These are phyloP conservation scores for Tylopilus subfusipes DNA, from an alignment of 768 basidiomycete species.

Conservation along the genomic window DNA sequence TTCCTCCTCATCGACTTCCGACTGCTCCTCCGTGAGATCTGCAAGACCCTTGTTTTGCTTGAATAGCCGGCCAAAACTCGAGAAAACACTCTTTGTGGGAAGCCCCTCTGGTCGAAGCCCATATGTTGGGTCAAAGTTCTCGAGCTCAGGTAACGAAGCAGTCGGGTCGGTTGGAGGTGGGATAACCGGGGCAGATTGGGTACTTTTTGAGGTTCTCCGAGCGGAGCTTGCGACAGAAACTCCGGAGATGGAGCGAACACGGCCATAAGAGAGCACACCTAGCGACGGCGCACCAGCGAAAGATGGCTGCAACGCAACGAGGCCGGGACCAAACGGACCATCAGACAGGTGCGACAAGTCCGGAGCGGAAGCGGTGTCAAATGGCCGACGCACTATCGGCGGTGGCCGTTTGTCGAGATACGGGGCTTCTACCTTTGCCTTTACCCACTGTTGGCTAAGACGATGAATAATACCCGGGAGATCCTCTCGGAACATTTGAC, in stretches of 20 bases:
- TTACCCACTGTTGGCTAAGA: constrained; percentile 94
- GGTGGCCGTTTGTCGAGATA: constrained; percentile 61
- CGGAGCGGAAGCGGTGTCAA: constrained; percentile 43
- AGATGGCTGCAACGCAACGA: constrained; percentile 21
- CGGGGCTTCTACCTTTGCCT: constrained; percentile 89
- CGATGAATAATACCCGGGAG: constrained; percentile 95
- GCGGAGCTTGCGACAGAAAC: constrained; percentile 36
- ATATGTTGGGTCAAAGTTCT: constrained; percentile 95
- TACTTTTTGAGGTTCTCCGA: constrained; percentile 24
- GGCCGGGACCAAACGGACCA: constrained; percentile 9
- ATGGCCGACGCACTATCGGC: constrained; percentile 28
- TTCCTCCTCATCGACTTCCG: constrained; percentile 37
- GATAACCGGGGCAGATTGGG: constrained; percentile 18
- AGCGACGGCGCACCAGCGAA: constrained; percentile 26
- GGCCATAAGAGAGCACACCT: constrained; percentile 15
- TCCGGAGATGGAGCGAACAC: constrained; percentile 42
- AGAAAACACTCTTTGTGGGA: constrained; percentile 79
- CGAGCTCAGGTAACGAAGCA: constrained; percentile 45
- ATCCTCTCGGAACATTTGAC: constrained; percentile 98
- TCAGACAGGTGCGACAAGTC: constrained; percentile 32
- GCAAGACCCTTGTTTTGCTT: constrained; percentile 65
- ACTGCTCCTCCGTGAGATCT: constrained; percentile 70
- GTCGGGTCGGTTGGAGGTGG: constrained; percentile 23
- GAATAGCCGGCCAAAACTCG: constrained; percentile 73
- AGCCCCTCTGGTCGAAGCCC: constrained; percentile 90